Conservation (phyloP, 2,329 filamentous ascomycete species). For the Cladophialophora chaetospira region DNA sequence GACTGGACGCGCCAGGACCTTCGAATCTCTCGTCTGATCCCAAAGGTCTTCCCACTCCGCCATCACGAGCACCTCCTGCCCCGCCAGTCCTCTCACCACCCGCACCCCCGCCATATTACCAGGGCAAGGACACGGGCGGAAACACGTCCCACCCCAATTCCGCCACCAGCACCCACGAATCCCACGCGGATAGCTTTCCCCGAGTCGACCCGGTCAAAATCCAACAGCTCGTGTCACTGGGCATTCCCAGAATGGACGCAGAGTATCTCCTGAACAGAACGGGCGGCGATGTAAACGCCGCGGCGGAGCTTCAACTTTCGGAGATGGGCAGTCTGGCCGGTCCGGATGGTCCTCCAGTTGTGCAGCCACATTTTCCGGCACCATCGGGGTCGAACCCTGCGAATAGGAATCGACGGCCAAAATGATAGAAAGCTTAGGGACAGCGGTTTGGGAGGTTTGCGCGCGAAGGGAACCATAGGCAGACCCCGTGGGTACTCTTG, state of each 20-base stretch:
- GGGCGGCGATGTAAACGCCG: constrained; percentile 9
- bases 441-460: no score
- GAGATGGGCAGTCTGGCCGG: not conserved
- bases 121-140: not conserved
- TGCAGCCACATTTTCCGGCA: not conserved
- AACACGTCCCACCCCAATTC: not conserved
- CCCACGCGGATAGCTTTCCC: no score
- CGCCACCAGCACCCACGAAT: not conserved
- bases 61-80: constrained; percentile 3
- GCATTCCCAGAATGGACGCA: not conserved
- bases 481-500: no score
- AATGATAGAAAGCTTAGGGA: no score
- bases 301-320: not conserved
- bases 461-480: no score
- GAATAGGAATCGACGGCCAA: no score
- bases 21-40: not conserved
- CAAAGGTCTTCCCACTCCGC: not conserved
- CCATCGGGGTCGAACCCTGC: not conserved
- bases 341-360: not conserved
- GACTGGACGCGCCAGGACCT: not conserved
- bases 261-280: constrained; percentile 7
- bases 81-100: constrained; percentile 4
- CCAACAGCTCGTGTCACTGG: constrained; percentile 4
- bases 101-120: not conserved
- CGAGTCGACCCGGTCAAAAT: not conserved